Conservation (phyloP, 1,139 yeast species). For the Hemisphaericaspora xylanilytica region DNA sequence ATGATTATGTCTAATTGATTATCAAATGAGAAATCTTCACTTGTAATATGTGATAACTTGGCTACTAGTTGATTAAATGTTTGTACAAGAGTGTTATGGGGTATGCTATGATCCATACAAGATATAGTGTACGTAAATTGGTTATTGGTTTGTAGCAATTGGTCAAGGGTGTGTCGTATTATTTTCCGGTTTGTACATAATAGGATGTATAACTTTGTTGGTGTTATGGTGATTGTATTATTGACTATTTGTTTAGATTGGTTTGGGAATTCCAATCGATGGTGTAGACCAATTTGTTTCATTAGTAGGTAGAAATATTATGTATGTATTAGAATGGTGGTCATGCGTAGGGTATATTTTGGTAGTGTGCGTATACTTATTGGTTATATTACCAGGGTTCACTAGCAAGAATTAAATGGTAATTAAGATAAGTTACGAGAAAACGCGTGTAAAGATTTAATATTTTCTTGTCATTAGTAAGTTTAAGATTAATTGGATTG, state of each 20-base stretch:
- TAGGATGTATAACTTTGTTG: slow-evolving; percentile 4
- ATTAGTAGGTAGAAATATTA: no score
- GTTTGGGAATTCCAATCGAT: slow-evolving; percentile 7
- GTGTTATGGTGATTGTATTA: not conserved
- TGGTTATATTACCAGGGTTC: no score
- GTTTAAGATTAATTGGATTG: no score
- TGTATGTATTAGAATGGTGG: no score
- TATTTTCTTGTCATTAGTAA: no score
- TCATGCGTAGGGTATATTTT: not conserved
- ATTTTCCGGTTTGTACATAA: slow-evolving; percentile 6
- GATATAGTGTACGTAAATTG: slow-evolving; percentile 6
- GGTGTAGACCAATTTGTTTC: slow-evolving; percentile 10
- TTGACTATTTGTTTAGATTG: not conserved
- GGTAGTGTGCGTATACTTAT: no score
- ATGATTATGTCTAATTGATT: slow-evolving; percentile 4
- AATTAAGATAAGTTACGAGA: no score
- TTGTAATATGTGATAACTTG: slow-evolving; percentile 6
- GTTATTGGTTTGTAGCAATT: not conserved
- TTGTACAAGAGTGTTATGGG: not conserved
- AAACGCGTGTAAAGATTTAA: no score
- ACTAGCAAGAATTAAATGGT: no score
- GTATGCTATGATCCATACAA: slow-evolving; percentile 7
- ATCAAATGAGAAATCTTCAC: slow-evolving; percentile 1
- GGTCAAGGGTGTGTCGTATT: slow-evolving; percentile 1
- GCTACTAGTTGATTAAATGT: slow-evolving; percentile 7